Evolutionary conservation across 2,329 filamentous ascomycete species (phyloP), one percentile per base, ranked within the genome.

Genomic region (Orbilia brochopaga): DNA sequence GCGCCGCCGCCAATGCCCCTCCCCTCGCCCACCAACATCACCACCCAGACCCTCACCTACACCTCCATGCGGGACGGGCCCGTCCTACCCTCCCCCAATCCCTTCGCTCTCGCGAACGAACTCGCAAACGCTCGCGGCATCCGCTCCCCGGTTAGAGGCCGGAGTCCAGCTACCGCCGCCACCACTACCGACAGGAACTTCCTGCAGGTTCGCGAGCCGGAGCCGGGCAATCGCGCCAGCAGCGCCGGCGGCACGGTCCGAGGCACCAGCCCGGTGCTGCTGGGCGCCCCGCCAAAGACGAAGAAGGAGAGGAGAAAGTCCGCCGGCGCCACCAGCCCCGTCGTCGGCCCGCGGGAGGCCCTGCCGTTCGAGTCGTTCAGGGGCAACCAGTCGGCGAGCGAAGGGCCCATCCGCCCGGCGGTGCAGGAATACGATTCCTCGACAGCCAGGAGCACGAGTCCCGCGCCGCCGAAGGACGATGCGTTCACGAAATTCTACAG

Each of bases 401-500:
- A 67, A 44, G 69, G 69, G 6, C 69, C 69, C 21, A 42, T 73
- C 17, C 46, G 69, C 48, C 69, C 69, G 21, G 61, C 69, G 27
- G 69, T 67, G 50, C 52, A 72, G 27, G 69, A 73, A 53, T 73
- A 73, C 52, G 62, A 67, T 21, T 59, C 56, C 13, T 54, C 62
- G 7, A 30, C 21, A 15, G 48, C 27, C 2, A 57, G 60, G 54
- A 61, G 69, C 50, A 53, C 50, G 4, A 73, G 69, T 37, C 69
- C 69, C 7, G 63, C 62, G 17, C 62, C 62, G 11, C 62, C 50
- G 54, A 73, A 73, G 53, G 91, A 96, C 32, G 92, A 93, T 64
- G 88, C 90, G 4, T 99, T 97, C 78, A 86, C 90, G 5, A 87
- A 88, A 60, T 99, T 97, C 80, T 99, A 97, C 80, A 92, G 85